phyloP scores from a whole-genome alignment of 225 moss, liverwort and hornwort genomes.

The Lunularia cruciata region DNA sequence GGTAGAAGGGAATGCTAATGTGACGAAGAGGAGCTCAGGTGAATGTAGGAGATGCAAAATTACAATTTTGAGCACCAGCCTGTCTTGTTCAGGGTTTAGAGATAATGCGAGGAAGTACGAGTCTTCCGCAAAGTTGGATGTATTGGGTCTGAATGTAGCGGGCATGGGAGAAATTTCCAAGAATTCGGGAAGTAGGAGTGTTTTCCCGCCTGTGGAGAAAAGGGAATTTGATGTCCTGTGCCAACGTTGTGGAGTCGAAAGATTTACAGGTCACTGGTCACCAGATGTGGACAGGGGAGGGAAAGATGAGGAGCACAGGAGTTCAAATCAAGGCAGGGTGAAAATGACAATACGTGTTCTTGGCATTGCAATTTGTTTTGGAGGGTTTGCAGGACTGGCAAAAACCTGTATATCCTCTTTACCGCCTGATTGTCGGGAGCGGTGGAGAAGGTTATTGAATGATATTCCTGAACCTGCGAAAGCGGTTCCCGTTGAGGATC shows the following conservation, averaged over 20 bases:
- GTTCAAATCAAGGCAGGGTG: background rate
- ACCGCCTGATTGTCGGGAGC: conserved; percentile 72
- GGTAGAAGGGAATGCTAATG: background rate
- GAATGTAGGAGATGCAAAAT: conserved; percentile 18
- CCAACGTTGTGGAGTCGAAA: background rate
- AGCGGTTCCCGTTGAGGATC: conserved; percentile 37
- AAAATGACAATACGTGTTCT: conserved; percentile 51
- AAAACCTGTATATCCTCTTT: conserved; percentile 54
- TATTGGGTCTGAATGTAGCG: background rate
- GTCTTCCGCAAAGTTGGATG: background rate
- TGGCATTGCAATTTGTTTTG: conserved; percentile 72
- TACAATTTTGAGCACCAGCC: background rate
- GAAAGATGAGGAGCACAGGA: background rate
- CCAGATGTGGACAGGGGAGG: background rate
- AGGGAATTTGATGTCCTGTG: background rate
- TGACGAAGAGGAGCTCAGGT: background rate
- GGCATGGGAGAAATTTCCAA: background rate
- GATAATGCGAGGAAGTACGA: conserved; percentile 7
- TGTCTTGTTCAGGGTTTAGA: background rate
- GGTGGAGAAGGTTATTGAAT: conserved; percentile 69
- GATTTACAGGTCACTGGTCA: background rate
- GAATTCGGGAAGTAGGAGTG: background rate
- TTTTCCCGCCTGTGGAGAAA: background rate
- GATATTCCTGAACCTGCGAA: conserved; percentile 56
- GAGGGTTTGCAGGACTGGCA: conserved; percentile 56